Base-by-base conservation (phyloP, 306 rosid species). In the Argentina anserina region DNA sequence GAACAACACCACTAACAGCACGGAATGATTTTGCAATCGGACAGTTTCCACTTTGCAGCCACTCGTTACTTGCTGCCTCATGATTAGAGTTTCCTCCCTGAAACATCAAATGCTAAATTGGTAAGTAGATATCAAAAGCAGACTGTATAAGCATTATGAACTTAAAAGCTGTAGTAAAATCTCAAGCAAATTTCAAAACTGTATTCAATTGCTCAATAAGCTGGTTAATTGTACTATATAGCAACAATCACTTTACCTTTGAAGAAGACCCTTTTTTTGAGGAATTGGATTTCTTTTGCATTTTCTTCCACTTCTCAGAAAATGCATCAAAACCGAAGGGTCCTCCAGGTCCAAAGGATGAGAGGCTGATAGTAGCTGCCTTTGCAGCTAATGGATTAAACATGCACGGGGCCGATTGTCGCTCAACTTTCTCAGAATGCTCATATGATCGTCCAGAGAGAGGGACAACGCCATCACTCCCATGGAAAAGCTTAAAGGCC, bases 401-500 rank as follows among this genome's bases (percentile, higher is more conserved):
- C 71, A 84, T 85, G 50, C 88, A 72, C 47, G 89, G 82, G 65
- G 89, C 78, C 80, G 67, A 76, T 43, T 84, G 81, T 12, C 72
- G 75, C 76, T 75, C 83, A 52, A 80, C 88, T 75, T 81, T 81
- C 83, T 83, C 86, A 29, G 86, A 74, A 78, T 25, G 86, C 75
- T 71, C 83, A 58, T 69, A 86, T 23, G 97, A 75, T 79, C 90
- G 84, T 76, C 78, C 91, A 52, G 94, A 82, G 37, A 94, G 86
- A 70, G 98, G 98, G 56, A 94, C 98, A 29, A 94, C 96, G 31
- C 98, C 98, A n/a, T 94, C 95, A 37, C 72, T 81, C 69, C 98
- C 98, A 78, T 94, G 98, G 70, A 94, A 94, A 80, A 94, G 96
- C 85, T 92, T 89, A 79, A 91, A 94, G 61, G 98, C 95, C 90